Evolutionary conservation across 2,329 filamentous ascomycete genomes (phyloP).

Genomic region (Calycina herbarum): DNA sequence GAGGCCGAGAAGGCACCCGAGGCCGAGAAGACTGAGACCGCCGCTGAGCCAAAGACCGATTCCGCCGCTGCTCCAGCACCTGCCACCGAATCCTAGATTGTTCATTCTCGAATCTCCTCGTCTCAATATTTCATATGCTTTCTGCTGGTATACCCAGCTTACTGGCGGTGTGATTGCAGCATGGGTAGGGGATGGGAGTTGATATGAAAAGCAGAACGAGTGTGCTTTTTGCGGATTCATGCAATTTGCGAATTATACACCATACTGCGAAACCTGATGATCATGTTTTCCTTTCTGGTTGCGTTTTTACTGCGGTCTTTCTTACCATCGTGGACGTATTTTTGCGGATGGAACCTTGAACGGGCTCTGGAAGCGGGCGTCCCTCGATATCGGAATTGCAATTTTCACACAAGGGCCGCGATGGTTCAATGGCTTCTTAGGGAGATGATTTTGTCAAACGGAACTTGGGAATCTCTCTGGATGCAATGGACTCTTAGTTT

Average conservation of each 20-base stretch:
- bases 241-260: conserved; percentile 28
- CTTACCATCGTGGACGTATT: conserved; percentile 28
- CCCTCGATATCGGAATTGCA: conserved; percentile 35
- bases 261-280: conserved; percentile 40
- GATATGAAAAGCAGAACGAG: conserved; percentile 40
- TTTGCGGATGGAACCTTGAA: conserved; percentile 30
- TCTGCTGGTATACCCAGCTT: conserved; percentile 37
- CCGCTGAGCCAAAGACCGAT: conserved; percentile 32
- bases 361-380: conserved; percentile 33
- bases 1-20: conserved; percentile 53
- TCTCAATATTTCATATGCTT: conserved; percentile 41
- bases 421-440: conserved; percentile 32
- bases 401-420: conserved; percentile 33
- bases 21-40: conserved; percentile 40
- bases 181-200: conserved; percentile 39
- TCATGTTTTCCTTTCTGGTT: conserved; percentile 41
- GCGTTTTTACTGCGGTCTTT: conserved; percentile 35
- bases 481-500: conserved; percentile 26
- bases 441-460: conserved; percentile 28
- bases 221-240: conserved; percentile 35
- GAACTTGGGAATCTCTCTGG: conserved; percentile 27
- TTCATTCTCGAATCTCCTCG: conserved; percentile 38
- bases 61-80: conserved; percentile 40
- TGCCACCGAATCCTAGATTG: conserved; percentile 54
- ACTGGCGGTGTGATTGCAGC: conserved; percentile 38